phyloP scores from a whole-genome alignment of 495 filamentous ascomycete species.

The Tuber magnatum region DNA sequence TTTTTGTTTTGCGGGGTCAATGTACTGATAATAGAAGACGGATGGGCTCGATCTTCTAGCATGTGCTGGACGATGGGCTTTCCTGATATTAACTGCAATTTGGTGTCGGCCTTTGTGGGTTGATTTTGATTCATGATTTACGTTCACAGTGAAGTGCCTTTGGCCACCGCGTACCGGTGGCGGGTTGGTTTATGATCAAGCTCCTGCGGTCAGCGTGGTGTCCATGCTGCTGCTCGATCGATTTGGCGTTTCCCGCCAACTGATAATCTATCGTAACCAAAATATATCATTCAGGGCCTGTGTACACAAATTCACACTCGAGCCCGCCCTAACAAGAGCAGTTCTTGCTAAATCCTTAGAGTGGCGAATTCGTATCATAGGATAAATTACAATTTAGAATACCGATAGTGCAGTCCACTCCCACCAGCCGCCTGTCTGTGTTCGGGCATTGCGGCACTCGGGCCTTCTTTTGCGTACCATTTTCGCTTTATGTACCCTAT shows the following conservation, averaged over 20 bases:
- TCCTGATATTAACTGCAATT: constrained; percentile 22
- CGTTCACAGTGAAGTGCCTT: not conserved
- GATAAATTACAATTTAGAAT: not conserved
- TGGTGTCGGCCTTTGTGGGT: not conserved
- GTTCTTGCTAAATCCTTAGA: not conserved
- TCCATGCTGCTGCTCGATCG: not conserved
- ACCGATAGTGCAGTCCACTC: not conserved
- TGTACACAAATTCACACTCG: not conserved
- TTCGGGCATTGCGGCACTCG: not conserved
- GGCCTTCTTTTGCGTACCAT: not conserved
- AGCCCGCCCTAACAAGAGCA: not conserved
- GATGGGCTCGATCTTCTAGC: constrained; percentile 17
- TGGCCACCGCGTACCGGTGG: not conserved
- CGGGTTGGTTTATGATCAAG: not conserved
- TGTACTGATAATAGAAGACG: constrained; percentile 35
- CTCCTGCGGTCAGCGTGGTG: not conserved
- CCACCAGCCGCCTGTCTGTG: not conserved
- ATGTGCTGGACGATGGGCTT: constrained; percentile 7
- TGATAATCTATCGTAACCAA: not conserved
- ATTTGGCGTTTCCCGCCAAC: not conserved
- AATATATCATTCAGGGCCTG: not conserved
- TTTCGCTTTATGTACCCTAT: not conserved
- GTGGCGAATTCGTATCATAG: not conserved
- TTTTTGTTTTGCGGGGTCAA: constrained; percentile 22
- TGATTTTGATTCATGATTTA: not conserved